A percentile compares a stretch with the other conserved stretches of the same genome.
Evolutionary conservation across 768 basidiomycete genomes (phyloP).

Genomic region (Phylloporus sp.): DNA sequence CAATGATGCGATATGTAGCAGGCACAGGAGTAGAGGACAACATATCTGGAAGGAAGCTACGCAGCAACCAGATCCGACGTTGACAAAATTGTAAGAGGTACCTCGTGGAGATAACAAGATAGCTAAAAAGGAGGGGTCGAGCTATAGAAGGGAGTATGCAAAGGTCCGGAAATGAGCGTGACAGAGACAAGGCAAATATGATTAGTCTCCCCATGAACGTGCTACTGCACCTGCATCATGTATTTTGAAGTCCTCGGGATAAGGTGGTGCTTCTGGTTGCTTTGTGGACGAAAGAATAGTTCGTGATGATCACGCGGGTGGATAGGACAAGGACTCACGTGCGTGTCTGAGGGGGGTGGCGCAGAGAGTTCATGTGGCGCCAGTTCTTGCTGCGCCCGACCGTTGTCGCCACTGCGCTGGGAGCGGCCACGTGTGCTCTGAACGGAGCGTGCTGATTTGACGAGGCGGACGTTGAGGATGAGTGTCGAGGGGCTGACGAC

Average conservation of each 20-base stretch:
- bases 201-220: conserved; percentile 34
- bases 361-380: neutral
- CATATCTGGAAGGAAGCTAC: conserved; percentile 25
- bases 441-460: conserved; percentile 6
- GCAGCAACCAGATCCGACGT: conserved; percentile 30
- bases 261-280: conserved; percentile 10
- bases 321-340: conserved; percentile 13
- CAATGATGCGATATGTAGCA: conserved; percentile 6
- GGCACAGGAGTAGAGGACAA: conserved; percentile 26
- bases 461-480: conserved; percentile 25
- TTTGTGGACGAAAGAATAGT: neutral
- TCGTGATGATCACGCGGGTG: conserved; percentile 5
- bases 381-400: conserved; percentile 1
- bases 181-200: conserved; percentile 9
- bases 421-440: conserved; percentile 23
- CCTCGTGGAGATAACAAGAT: conserved; percentile 35
- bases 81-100: conserved; percentile 17
- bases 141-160: conserved; percentile 18
- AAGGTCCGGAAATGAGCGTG: conserved; percentile 33
- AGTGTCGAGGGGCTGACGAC: conserved; percentile 1
- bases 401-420: conserved; percentile 8
- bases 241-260: conserved; percentile 27
- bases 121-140: conserved; percentile 19
- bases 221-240: conserved; percentile 32
- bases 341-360: neutral